These are phyloP conservation scores for Aspergillus awamori DNA, from an alignment of 2,329 filamentous ascomycete genomes.

Conservation along the genomic window DNA sequence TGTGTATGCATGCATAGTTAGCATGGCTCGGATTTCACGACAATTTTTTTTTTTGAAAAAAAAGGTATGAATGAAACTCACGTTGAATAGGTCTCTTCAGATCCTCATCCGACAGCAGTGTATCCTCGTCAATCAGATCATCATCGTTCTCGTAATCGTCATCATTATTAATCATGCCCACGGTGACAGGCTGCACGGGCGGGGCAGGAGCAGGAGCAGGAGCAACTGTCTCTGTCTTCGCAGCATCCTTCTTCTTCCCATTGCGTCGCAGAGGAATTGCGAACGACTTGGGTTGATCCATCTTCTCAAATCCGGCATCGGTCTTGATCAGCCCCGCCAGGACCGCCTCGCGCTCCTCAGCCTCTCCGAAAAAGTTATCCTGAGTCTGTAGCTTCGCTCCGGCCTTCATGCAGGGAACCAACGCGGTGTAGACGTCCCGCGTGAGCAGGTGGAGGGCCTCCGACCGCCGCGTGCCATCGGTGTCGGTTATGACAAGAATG, in stretches of 20 bases:
- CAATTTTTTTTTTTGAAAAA: too few relatives aligned
- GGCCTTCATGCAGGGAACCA: conserved; percentile 60
- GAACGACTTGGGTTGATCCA: conserved; percentile 60
- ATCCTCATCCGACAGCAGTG: conserved; percentile 82
- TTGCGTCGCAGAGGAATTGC: conserved; percentile 65
- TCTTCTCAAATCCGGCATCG: conserved; percentile 72
- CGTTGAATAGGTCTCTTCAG: conserved; percentile 77
- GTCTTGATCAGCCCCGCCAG: conserved; percentile 74
- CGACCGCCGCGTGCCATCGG: conserved; percentile 63
- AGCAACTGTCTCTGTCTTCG: conserved; percentile 18
- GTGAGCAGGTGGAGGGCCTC: conserved; percentile 68
- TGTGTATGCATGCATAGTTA: conserved; percentile 36
- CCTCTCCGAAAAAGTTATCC: conserved; percentile 22
- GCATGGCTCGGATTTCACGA: background rate
- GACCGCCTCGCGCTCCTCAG: conserved; percentile 66
- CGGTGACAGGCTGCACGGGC: conserved; percentile 10
- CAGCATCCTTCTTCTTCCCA: conserved; percentile 58
- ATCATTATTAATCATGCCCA: conserved; percentile 15
- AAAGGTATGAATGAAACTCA: conserved; percentile 53
- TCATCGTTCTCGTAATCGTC: conserved; percentile 23
- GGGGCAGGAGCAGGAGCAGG: conserved; percentile 3
- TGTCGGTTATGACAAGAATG: conserved; percentile 80
- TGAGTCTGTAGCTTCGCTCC: conserved; percentile 27
- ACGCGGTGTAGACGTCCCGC: conserved; percentile 66
- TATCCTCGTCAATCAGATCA: conserved; percentile 48